These are phyloP conservation scores for Protomyces macrosporus DNA, from an alignment of 1,139 yeast species.

Conservation along the genomic window DNA sequence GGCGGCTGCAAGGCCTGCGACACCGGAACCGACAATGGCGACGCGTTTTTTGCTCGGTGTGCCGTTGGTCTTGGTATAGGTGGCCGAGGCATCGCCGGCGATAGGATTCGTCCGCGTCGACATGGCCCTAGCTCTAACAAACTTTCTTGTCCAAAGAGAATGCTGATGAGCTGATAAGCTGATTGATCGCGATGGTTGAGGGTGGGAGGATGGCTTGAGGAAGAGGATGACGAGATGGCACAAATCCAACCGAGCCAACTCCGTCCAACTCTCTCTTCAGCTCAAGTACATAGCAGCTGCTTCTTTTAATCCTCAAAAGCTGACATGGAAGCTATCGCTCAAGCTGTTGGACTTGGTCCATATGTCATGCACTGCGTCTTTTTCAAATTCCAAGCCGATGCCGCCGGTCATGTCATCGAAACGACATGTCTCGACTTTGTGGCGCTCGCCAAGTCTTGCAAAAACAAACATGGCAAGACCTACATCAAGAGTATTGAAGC, in stretches of 20 bases:
- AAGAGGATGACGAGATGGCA: not conserved
- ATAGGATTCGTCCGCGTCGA: not conserved
- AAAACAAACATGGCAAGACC: conserved; percentile 12
- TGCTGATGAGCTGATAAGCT: not conserved
- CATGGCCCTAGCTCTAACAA: not conserved
- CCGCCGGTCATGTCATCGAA: conserved; percentile 6
- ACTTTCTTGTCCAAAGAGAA: not conserved
- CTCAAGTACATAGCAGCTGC: not conserved
- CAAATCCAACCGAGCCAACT: not conserved
- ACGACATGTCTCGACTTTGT: conserved; percentile 11
- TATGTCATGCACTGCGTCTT: conserved; percentile 11
- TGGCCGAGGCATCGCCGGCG: not conserved
- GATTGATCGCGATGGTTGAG: not conserved
- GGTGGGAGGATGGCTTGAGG: not conserved
- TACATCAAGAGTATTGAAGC: conserved; percentile 11
- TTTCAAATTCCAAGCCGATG: conserved; percentile 6
- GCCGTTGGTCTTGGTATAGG: not conserved
- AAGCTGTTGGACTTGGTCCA: not conserved
- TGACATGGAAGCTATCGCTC: not conserved
- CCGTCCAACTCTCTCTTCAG: no score
- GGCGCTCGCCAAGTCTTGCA: conserved; percentile 1
- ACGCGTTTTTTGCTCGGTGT: conserved; percentile 1
- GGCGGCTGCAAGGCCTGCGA: conserved; percentile 26
- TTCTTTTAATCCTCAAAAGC: not conserved
- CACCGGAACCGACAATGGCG: conserved; percentile 29